Percentiles rank a stretch among this genome's conserved stretches.
Evolutionary conservation across 1,139 yeast genomes (phyloP).

Genomic region (Kodamaea ohmeri): DNA sequence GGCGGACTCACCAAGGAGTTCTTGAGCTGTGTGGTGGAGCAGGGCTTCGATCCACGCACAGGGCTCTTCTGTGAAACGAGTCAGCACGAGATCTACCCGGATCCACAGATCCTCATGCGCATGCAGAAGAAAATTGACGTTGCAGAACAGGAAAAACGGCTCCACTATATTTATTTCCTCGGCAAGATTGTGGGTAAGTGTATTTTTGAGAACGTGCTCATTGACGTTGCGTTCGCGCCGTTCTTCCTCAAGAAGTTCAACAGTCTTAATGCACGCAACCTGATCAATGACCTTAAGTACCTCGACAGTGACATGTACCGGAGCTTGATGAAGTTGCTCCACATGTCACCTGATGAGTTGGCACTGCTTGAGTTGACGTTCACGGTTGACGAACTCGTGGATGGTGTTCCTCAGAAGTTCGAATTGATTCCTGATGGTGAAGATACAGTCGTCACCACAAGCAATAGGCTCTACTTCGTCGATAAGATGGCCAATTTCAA

Average conservation of each 20-base stretch:
- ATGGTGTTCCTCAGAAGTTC: slow-evolving; percentile 38
- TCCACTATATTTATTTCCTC: slow-evolving; percentile 55
- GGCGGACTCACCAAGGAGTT: slow-evolving; percentile 96
- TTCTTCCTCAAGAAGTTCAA: slow-evolving; percentile 79
- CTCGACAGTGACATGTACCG: slow-evolving; percentile 67
- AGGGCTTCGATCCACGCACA: slow-evolving; percentile 55
- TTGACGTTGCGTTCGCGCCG: slow-evolving; percentile 84
- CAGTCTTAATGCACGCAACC: slow-evolving; percentile 40
- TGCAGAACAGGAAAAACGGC: slow-evolving; percentile 27
- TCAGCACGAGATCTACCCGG: slow-evolving; percentile 68
- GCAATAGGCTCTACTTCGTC: slow-evolving; percentile 70
- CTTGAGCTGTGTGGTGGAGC: slow-evolving; percentile 66
- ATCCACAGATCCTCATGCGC: slow-evolving; percentile 50
- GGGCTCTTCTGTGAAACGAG: slow-evolving; percentile 41
- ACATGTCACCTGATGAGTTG: slow-evolving; percentile 57
- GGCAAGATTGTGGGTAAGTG: slow-evolving; percentile 90
- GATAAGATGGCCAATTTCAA: slow-evolving; percentile 79
- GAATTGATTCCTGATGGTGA: slow-evolving; percentile 66
- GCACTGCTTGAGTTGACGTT: slow-evolving; percentile 62
- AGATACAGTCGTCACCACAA: slow-evolving; percentile 49
- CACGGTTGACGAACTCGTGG: slow-evolving; percentile 50
- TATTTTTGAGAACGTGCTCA: slow-evolving; percentile 75
- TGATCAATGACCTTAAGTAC: slow-evolving; percentile 75
- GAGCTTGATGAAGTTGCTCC: slow-evolving; percentile 61
- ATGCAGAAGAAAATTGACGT: slow-evolving; percentile 22